Conservation (phyloP, 2,329 filamentous ascomycete species). For the Periconia sp. region DNA sequence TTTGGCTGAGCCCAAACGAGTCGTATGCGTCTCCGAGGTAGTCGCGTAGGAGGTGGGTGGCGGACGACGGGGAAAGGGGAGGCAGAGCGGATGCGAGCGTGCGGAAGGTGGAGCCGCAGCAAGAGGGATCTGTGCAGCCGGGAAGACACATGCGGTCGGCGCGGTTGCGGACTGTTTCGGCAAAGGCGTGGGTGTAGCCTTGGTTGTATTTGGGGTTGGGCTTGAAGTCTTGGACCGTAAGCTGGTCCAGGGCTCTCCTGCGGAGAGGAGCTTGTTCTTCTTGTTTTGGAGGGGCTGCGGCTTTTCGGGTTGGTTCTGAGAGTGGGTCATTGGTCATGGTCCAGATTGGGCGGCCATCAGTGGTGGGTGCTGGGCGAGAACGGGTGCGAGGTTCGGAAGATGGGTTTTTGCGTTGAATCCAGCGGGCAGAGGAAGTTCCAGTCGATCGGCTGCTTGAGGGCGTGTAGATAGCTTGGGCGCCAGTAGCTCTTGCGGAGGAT, state of each 20-base stretch:
- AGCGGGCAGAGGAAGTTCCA: conserved; percentile 9
- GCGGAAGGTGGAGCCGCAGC: conserved; percentile 76
- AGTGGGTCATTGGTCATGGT: conserved; percentile 23
- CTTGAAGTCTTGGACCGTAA: conserved; percentile 78
- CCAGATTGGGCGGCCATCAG: conserved; percentile 30
- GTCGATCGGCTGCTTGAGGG: conserved; percentile 10
- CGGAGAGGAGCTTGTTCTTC: conserved; percentile 49
- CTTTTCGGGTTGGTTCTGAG: conserved; percentile 14
- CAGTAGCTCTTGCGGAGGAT: conserved; percentile 17
- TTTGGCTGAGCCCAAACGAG: conserved; percentile 45
- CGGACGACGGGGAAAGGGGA: conserved; percentile 38
- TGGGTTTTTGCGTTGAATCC: conserved; percentile 3
- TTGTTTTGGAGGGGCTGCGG: conserved; percentile 4
- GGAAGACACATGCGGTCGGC: conserved; percentile 72
- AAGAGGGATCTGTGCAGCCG: conserved; percentile 76
- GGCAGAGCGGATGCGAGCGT: conserved; percentile 61
- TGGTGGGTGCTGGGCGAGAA: conserved; percentile 12
- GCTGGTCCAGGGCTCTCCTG: conserved; percentile 60
- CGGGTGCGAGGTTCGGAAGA: conserved; percentile 6
- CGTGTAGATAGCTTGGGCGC: conserved; percentile 21
- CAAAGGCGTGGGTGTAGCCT: conserved; percentile 74
- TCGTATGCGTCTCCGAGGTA: conserved; percentile 57
- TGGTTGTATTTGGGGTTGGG: conserved; percentile 76
- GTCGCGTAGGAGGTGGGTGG: conserved; percentile 57
- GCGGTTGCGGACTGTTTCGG: conserved; percentile 74